Percentiles rank a stretch among this genome's conserved stretches.
These are phyloP conservation scores for Drosera capensis DNA, from an alignment of 148 eudicot genomes.

Conservation along the genomic window DNA sequence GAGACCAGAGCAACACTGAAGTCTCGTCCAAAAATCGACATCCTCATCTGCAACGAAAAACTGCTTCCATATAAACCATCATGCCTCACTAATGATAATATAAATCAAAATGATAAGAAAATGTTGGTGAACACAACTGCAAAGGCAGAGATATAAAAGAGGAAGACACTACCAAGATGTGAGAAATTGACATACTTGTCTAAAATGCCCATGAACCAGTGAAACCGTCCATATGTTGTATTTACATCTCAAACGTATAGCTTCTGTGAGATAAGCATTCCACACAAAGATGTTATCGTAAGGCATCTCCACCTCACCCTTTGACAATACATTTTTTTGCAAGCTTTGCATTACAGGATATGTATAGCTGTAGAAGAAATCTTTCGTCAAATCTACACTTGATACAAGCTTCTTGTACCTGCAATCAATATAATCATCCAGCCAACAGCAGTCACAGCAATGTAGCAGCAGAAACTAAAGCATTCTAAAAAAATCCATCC, in stretches of 20 bases:
- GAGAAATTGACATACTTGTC: constrained; percentile 48
- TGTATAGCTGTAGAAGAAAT: constrained; percentile 94
- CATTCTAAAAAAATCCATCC: no score
- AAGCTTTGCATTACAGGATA: constrained; percentile 92
- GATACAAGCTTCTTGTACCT: constrained; percentile 99
- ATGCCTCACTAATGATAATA: neutral
- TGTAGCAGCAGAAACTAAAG: no score
- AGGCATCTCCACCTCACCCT: constrained; percentile 55
- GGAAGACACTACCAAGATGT: no score
- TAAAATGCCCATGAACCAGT: constrained; percentile 64
- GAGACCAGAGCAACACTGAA: constrained; percentile 77
- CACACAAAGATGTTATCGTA: constrained; percentile 86
- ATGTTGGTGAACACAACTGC: no score
- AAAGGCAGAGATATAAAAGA: no score
- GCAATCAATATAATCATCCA: constrained; percentile 13
- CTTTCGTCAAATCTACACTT: constrained; percentile 93
- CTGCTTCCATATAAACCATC: neutral
- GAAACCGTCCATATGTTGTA: constrained; percentile 66
- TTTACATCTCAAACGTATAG: constrained; percentile 48
- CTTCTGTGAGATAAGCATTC: constrained; percentile 72
- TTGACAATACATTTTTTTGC: constrained; percentile 71
- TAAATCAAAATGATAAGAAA: no score
- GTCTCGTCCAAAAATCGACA: constrained; percentile 89
- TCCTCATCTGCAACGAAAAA: constrained; percentile 30
- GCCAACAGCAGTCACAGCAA: neutral